phyloP scores from a whole-genome alignment of 2,329 filamentous ascomycete genomes.

The Aurifilum marmelostoma region DNA sequence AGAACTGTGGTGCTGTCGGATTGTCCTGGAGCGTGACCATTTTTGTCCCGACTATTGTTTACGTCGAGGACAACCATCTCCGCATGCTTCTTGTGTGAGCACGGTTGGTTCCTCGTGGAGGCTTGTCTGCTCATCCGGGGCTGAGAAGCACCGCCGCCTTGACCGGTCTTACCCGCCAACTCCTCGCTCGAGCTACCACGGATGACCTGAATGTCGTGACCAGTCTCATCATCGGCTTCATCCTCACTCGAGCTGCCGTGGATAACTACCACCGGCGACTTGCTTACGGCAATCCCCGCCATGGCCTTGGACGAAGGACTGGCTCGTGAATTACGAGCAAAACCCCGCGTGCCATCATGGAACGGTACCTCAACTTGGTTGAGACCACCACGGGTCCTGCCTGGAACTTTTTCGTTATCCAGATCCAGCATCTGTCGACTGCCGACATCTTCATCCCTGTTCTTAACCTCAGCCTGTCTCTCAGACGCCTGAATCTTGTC shows the following conservation, averaged over 20 bases:
- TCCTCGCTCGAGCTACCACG: background rate
- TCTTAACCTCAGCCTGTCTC: too few relatives aligned
- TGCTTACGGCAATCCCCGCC: background rate
- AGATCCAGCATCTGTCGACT: background rate
- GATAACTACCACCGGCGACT: conserved; percentile 4
- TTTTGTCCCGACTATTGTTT: conserved; percentile 3
- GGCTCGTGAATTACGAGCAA: background rate
- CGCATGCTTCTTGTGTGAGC: background rate
- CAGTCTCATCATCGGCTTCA: background rate
- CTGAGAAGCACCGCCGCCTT: too few relatives aligned
- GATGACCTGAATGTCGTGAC: background rate
- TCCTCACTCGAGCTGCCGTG: conserved; percentile 3
- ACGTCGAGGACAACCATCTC: conserved; percentile 5
- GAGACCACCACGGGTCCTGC: background rate
- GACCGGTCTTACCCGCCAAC: background rate
- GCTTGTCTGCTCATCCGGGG: background rate
- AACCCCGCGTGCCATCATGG: background rate
- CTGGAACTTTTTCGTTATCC: background rate
- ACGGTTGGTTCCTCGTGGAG: background rate
- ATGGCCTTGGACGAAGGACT: background rate
- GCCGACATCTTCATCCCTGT: background rate
- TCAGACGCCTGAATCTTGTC: too few relatives aligned
- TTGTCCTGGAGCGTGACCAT: background rate
- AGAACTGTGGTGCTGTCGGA: background rate
- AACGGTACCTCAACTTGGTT: background rate